Percentiles rank a stretch among this genome's conserved stretches.
phyloP scores from a whole-genome alignment of 805 yeast genomes.

The Ogataea philodendri region DNA sequence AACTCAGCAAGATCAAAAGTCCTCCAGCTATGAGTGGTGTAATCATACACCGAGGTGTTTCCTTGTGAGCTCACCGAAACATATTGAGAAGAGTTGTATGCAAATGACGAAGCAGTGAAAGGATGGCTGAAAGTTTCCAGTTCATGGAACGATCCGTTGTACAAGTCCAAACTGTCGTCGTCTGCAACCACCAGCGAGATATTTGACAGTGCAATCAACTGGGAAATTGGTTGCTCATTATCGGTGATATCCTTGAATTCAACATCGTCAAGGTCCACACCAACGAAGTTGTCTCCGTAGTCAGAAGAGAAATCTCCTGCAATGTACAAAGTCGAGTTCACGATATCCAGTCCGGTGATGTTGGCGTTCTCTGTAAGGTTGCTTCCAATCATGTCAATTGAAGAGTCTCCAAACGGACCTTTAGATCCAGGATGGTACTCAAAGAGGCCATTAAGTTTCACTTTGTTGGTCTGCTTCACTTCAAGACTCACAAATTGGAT shows the following conservation, averaged over 20 bases:
- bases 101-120: constrained; percentile 23
- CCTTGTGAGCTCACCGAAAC: constrained; percentile 38
- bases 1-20: constrained; percentile 30
- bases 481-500: constrained; percentile 50
- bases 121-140: constrained; percentile 36
- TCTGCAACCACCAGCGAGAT: constrained; percentile 45
- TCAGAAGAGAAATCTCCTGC: constrained; percentile 48
- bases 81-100: constrained; percentile 40
- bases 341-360: constrained; percentile 35
- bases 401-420: constrained; percentile 45
- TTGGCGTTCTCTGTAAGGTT: constrained; percentile 39
- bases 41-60: constrained; percentile 10
- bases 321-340: constrained; percentile 39
- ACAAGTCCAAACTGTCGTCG: constrained; percentile 29
- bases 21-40: constrained; percentile 37
- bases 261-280: constrained; percentile 24
- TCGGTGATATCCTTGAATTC: background rate
- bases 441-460: constrained; percentile 70
- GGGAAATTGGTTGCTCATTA: constrained; percentile 36
- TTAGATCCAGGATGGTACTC: constrained; percentile 60
- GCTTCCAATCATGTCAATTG: constrained; percentile 41
- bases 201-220: constrained; percentile 31
- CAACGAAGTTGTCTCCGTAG: constrained; percentile 39
- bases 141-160: constrained; percentile 37
- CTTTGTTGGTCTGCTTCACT: constrained; percentile 21